Conservation (phyloP, 2,329 filamentous ascomycete genomes). For the Botrytis galanthina region DNA sequence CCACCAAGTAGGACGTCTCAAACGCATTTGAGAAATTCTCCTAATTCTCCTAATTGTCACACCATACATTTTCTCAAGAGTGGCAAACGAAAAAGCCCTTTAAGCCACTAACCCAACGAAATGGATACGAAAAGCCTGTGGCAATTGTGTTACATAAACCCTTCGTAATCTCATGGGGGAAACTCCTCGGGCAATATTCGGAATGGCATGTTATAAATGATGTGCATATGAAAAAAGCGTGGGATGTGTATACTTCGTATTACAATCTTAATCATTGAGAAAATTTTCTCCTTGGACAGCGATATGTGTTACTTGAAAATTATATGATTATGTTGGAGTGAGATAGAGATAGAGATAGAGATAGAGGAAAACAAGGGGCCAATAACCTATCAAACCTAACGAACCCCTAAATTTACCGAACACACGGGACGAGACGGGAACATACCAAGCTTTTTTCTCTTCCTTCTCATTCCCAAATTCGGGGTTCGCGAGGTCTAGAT, state of each 20-base stretch:
- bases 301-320: background rate
- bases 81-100: background rate
- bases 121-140: conserved; percentile 5
- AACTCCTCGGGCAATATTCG: background rate
- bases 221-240: background rate
- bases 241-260: background rate
- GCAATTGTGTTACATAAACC: background rate
- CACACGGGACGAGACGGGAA: background rate
- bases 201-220: background rate
- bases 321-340: background rate
- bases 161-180: background rate
- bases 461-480: background rate
- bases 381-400: background rate
- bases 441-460: background rate
- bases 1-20: background rate
- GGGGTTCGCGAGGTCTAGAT: background rate
- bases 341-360: background rate
- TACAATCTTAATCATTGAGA: background rate
- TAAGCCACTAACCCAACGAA: background rate
- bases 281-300: background rate
- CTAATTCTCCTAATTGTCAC: background rate
- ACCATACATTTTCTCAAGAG: background rate
- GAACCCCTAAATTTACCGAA: conserved; percentile 15
- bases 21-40: background rate
- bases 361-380: background rate